These are phyloP conservation scores for Fraxinus quadrangulata DNA, from an alignment of 257 asterid species.

Conservation along the genomic window DNA sequence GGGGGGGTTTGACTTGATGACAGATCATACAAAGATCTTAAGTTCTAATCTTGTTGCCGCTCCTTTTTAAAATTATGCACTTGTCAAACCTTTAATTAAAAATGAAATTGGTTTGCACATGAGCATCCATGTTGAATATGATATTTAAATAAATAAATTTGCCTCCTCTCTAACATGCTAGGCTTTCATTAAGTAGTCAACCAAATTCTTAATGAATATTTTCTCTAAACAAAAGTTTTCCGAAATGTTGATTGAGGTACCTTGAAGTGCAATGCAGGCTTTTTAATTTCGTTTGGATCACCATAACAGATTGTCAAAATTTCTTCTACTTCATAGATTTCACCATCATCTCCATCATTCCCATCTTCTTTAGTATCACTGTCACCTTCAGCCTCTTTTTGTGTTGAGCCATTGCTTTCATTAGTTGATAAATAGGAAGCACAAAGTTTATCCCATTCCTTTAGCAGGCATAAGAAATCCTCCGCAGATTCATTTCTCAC, in stretches of 20 bases:
- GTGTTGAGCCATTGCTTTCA: slow-evolving; percentile 23
- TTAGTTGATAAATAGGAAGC: slow-evolving; percentile 34
- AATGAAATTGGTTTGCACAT: neutral
- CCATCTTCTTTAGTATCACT: neutral
- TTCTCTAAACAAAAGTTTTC: neutral
- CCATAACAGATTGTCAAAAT: slow-evolving; percentile 60
- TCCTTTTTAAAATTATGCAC: neutral
- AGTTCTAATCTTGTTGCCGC: neutral
- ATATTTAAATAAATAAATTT: neutral
- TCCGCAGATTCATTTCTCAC: slow-evolving; percentile 70
- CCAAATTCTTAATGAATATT: neutral
- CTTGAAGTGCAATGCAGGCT: slow-evolving; percentile 54
- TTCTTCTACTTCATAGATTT: slow-evolving; percentile 61
- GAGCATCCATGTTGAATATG: neutral
- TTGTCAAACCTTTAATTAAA: neutral
- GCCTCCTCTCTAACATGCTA: neutral
- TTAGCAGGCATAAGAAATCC: slow-evolving; percentile 49
- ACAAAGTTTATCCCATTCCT: slow-evolving; percentile 77
- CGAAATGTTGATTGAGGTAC: slow-evolving; percentile 32
- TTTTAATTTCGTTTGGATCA: slow-evolving; percentile 41
- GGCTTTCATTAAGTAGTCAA: neutral
- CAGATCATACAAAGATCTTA: neutral
- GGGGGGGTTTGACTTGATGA: neutral
- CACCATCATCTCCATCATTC: slow-evolving; percentile 33
- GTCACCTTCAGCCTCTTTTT: slow-evolving; percentile 22